Evolutionary conservation across 163 green algal genomes (phyloP).

Genomic region (Chlamydomonas reinhardtii): DNA sequence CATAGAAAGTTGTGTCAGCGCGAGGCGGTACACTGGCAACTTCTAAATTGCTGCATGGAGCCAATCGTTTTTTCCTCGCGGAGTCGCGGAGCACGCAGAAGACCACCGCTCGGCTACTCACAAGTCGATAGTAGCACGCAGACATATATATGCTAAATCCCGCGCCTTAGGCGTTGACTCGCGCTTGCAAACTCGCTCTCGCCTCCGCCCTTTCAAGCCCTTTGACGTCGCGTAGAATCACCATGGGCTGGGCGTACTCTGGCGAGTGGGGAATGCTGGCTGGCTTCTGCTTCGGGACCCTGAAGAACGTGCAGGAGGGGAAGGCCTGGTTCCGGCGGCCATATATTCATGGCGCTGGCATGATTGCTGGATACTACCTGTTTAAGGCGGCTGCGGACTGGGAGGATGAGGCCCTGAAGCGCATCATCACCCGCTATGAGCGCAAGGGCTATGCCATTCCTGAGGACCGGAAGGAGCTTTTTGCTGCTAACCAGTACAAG

Average conservation of each 20-base stretch:
- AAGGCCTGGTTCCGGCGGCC: conserved; percentile 51
- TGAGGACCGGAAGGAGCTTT: conserved; percentile 57
- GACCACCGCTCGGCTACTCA: too few species aligned
- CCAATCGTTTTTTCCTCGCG: not conserved
- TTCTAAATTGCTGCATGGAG: not conserved
- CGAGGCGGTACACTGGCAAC: too few species aligned
- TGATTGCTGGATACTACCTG: conserved; percentile 47
- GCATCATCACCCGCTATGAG: conserved; percentile 55
- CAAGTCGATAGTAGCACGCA: not conserved
- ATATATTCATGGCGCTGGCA: conserved; percentile 50
- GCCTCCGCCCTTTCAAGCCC: not conserved
- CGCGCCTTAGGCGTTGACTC: not conserved
- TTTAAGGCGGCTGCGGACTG: conserved; percentile 43
- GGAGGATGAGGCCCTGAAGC: conserved; percentile 52
- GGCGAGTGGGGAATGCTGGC: conserved; percentile 53
- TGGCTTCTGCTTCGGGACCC: conserved; percentile 39
- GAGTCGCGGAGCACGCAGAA: too few species aligned
- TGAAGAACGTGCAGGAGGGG: conserved; percentile 54
- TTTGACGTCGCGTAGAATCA: not conserved
- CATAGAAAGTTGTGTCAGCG: too few species aligned
- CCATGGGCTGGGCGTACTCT: conserved; percentile 52
- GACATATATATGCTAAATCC: not conserved
- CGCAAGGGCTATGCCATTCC: conserved; percentile 61
- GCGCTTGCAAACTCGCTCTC: not conserved
- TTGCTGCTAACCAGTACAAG: conserved; percentile 41